Conservation (phyloP, 2,329 filamentous ascomycete species). For the Fusarium temperatum region DNA sequence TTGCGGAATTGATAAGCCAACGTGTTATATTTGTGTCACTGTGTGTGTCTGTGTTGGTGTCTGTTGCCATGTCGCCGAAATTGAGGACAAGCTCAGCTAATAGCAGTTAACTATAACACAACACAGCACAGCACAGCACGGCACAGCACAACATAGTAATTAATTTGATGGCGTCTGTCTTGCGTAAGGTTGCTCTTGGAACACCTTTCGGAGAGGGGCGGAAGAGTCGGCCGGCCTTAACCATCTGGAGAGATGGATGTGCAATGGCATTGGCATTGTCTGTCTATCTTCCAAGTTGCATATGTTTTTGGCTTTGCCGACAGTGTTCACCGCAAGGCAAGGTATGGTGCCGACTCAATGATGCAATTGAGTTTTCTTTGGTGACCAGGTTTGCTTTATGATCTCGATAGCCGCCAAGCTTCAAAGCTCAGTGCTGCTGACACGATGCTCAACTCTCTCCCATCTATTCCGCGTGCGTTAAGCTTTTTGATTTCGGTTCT, state of each 20-base stretch:
- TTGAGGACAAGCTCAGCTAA: neutral
- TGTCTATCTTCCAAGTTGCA: neutral
- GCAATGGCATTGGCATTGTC: neutral
- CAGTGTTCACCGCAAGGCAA: neutral
- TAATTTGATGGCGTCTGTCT: neutral
- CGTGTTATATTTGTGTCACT: neutral
- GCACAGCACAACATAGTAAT: neutral
- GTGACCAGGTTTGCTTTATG: neutral
- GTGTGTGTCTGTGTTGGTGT: neutral
- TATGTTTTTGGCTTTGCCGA: neutral
- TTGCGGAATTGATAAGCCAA: constrained; percentile 5
- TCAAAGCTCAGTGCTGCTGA: neutral
- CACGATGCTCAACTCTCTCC: neutral
- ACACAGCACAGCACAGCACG: too few relatives aligned
- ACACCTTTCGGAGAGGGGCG: neutral
- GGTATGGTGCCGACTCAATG: neutral
- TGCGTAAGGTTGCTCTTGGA: neutral
- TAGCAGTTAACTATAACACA: neutral
- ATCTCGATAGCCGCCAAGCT: neutral
- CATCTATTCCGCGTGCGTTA: neutral
- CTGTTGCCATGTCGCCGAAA: neutral
- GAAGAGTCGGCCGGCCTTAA: neutral
- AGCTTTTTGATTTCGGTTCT: neutral
- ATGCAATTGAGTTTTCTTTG: neutral
- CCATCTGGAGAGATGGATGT: neutral